These are phyloP conservation scores for Centrapalus pauciflorus DNA, from an alignment of 129 eudicot species.

Conservation along the genomic window DNA sequence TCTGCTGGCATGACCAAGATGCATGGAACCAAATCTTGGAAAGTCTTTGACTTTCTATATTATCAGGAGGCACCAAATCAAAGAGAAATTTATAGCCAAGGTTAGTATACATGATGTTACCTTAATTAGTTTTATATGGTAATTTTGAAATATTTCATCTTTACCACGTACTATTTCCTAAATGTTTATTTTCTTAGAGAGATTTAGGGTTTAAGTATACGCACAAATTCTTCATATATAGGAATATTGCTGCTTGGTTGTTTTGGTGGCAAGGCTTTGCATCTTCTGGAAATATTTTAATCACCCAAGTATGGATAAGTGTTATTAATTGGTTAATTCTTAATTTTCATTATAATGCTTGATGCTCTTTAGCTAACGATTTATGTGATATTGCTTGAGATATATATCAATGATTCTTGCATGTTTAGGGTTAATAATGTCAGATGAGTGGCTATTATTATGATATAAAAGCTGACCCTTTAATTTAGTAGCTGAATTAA, in stretches of 20 bases:
- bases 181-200: not conserved
- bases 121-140: not conserved
- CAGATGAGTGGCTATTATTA: not conserved
- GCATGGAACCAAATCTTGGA: slow-evolving; percentile 23
- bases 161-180: not conserved
- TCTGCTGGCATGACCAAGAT: too few species aligned
- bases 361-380: not conserved
- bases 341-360: not conserved
- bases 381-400: slow-evolving; percentile 1
- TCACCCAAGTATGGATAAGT: slow-evolving; percentile 7
- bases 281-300: slow-evolving; percentile 1
- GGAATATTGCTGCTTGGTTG: slow-evolving; percentile 9
- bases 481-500: not conserved
- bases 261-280: slow-evolving; percentile 13
- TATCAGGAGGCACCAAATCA: slow-evolving; percentile 4
- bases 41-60: slow-evolving; percentile 5
- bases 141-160: not conserved
- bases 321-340: not conserved
- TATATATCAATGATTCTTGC: not conserved
- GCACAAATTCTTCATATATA: not conserved
- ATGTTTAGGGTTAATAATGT: slow-evolving; percentile 1
- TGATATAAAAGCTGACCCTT: not conserved
- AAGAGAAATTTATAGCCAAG: slow-evolving; percentile 12
- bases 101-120: slow-evolving; percentile 13
- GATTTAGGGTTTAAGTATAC: slow-evolving; percentile 9